Percentiles rank a stretch among this genome's conserved stretches.
Conservation (phyloP, 257 asterid species). For the Solanum dulcamara region DNA sequence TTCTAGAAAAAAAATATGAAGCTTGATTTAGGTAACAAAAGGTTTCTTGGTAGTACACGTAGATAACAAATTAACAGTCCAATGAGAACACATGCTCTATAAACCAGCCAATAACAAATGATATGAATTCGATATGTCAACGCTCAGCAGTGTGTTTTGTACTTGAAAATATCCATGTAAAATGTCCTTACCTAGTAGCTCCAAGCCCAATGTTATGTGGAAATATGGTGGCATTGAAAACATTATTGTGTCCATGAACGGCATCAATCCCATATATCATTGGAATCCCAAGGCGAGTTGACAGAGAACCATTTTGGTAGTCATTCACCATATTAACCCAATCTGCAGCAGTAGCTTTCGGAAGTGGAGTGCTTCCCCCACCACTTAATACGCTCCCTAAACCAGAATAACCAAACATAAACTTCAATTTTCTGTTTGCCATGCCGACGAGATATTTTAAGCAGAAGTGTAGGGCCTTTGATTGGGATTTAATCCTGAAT, state of each 20-base stretch:
- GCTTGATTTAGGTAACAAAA: background rate
- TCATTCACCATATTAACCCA: slow-evolving; percentile 77
- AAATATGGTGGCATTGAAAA: slow-evolving; percentile 74
- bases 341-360: slow-evolving; percentile 54
- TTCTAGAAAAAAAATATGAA: background rate
- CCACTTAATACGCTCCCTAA: slow-evolving; percentile 81
- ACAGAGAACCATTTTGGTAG: slow-evolving; percentile 62
- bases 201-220: slow-evolving; percentile 92
- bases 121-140: background rate
- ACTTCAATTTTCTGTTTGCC: background rate
- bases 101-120: background rate
- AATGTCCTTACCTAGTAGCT: slow-evolving; percentile 53
- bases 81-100: background rate
- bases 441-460: background rate
- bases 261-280: slow-evolving; percentile 90
- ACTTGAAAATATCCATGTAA: background rate
- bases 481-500: background rate
- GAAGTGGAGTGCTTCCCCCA: slow-evolving; percentile 83
- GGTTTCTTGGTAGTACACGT: background rate
- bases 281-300: slow-evolving; percentile 78
- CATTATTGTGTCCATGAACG: slow-evolving; percentile 80
- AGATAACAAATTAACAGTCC: background rate
- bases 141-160: background rate
- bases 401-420: background rate
- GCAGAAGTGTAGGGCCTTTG: background rate